Conservation (phyloP, 2,329 filamentous ascomycete genomes). For the Cytospora chrysosperma region DNA sequence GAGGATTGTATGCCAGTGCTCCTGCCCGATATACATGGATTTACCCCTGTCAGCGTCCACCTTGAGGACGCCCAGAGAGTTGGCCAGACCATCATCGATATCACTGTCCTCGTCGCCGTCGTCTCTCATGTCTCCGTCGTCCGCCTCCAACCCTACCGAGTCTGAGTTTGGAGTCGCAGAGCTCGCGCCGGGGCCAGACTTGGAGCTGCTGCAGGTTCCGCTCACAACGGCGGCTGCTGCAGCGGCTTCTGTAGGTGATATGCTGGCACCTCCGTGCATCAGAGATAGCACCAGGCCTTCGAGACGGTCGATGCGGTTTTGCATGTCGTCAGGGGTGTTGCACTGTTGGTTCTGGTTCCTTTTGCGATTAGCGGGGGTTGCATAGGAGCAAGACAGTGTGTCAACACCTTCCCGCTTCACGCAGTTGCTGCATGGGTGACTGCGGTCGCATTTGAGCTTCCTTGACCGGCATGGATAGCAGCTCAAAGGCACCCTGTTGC, state of each 20-base stretch:
- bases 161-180: conserved; percentile 46
- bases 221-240: conserved; percentile 32
- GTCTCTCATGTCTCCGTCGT: conserved; percentile 51
- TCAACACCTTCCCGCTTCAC: conserved; percentile 85
- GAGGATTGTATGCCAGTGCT: conserved; percentile 80
- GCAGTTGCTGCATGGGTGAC: conserved; percentile 90
- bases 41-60: conserved; percentile 76
- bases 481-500: conserved; percentile 87
- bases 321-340: conserved; percentile 86
- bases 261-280: conserved; percentile 78
- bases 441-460: conserved; percentile 98
- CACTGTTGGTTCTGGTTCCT: conserved; percentile 66
- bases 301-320: conserved; percentile 93
- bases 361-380: conserved; percentile 66
- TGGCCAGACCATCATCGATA: conserved; percentile 65
- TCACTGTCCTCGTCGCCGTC: conserved; percentile 66
- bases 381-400: conserved; percentile 81
- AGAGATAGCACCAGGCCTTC: conserved; percentile 88
- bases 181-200: conserved; percentile 33
- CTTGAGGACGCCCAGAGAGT: conserved; percentile 78
- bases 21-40: conserved; percentile 77
- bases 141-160: conserved; percentile 51
- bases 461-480: conserved; percentile 88
- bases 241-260: conserved; percentile 38
- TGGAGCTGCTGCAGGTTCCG: conserved; percentile 31